Percentiles rank a stretch among this genome's conserved stretches.
Conservation (phyloP, 2,329 filamentous ascomycete genomes). For the Beauveria scarabaeidicola region DNA sequence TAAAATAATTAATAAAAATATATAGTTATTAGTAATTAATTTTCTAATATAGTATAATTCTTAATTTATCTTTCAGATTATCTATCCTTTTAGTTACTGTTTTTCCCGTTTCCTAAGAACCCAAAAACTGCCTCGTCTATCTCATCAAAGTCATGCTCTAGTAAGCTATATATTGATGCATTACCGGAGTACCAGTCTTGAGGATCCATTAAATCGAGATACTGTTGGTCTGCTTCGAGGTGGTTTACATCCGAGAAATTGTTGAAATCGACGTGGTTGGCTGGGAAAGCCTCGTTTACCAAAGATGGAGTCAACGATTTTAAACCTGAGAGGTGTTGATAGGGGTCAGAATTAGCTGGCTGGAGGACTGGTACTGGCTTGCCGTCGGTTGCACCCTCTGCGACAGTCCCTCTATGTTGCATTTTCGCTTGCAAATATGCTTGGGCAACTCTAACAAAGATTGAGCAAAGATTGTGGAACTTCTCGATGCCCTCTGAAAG, state of each 20-base stretch:
- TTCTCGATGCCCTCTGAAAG: neutral
- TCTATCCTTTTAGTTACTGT: neutral
- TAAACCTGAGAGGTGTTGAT: neutral
- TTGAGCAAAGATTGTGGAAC: slow-evolving; percentile 3
- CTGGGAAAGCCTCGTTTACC: neutral
- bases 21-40: no score
- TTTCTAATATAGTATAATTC: neutral
- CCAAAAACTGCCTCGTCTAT: neutral
- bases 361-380: neutral
- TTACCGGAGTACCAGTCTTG: neutral
- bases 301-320: neutral
- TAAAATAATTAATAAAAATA: no score
- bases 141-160: neutral
- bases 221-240: neutral
- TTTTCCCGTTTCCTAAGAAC: neutral
- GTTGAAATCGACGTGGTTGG: neutral
- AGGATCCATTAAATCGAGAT: neutral
- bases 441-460: slow-evolving; percentile 1
- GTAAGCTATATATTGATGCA: neutral
- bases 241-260: neutral
- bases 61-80: neutral
- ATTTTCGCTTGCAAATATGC: slow-evolving; percentile 1
- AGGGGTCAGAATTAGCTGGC: neutral
- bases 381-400: neutral
- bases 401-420: neutral